phyloP scores from a whole-genome alignment of 345 rosid genomes.

The Toxicodendron radicans region DNA sequence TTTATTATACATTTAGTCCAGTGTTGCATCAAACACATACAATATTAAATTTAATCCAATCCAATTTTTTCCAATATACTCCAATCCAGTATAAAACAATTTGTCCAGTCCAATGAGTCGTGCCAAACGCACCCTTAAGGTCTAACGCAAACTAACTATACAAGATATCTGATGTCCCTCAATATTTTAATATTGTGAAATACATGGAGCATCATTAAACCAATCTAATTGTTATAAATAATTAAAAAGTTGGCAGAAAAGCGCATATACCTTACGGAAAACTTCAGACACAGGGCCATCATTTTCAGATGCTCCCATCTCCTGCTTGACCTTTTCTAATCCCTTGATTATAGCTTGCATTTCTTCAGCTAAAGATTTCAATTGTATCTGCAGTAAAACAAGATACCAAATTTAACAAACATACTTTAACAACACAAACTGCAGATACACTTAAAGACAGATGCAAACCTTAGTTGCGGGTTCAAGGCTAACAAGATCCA shows the following conservation, averaged over 20 bases:
- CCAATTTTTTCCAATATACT: too few species aligned
- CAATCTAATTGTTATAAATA: constrained; percentile 14
- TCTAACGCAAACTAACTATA: neutral
- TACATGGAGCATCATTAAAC: constrained; percentile 5
- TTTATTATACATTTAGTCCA: too few species aligned
- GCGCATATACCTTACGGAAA: constrained; percentile 62
- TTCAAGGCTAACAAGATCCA: constrained; percentile 84
- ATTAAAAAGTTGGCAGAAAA: constrained; percentile 4
- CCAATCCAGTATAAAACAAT: too few species aligned
- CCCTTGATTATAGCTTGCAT: constrained; percentile 99
- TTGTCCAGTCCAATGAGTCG: too few species aligned
- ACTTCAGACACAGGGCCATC: constrained; percentile 96
- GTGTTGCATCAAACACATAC: too few species aligned
- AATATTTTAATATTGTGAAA: constrained; percentile 12
- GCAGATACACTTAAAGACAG: constrained; percentile 18
- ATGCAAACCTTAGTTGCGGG: constrained; percentile 73
- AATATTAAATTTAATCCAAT: too few species aligned
- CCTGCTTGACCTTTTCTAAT: constrained; percentile 89
- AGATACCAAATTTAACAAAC: constrained; percentile 19
- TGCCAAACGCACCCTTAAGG: too few species aligned
- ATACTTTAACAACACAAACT: constrained; percentile 7
- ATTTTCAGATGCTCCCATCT: constrained; percentile 76
- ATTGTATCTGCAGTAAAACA: constrained; percentile 70
- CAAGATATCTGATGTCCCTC: neutral
- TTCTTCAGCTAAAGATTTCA: constrained; percentile 96